Evolutionary conservation across 2,329 filamentous ascomycete genomes (phyloP).

Genomic region (Tolypocladium sp.): DNA sequence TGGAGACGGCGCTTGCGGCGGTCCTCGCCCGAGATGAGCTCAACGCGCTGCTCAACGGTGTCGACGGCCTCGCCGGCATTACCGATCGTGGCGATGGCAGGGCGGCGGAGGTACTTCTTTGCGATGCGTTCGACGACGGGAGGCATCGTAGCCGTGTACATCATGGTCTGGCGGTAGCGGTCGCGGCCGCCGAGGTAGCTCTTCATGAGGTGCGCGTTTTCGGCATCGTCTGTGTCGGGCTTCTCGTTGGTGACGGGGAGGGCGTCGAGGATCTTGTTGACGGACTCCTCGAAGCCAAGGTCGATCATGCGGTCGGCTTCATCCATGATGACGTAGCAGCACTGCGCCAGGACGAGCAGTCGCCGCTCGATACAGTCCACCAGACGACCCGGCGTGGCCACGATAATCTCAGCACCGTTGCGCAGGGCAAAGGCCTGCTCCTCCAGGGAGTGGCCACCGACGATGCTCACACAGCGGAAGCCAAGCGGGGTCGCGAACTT

Average conservation of each 20-base stretch:
- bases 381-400: conserved; percentile 94
- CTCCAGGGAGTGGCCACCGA: conserved; percentile 93
- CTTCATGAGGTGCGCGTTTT: conserved; percentile 79
- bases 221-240: conserved; percentile 85
- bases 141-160: conserved; percentile 99
- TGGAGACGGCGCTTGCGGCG: conserved; percentile 93
- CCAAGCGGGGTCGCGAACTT: conserved; percentile 88
- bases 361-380: conserved; percentile 95
- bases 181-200: conserved; percentile 65
- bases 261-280: conserved; percentile 95
- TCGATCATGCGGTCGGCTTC: conserved; percentile 99
- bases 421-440: conserved; percentile 86
- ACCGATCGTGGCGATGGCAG: conserved; percentile 89
- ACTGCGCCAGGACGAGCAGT: conserved; percentile 86
- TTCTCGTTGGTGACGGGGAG: conserved; percentile 91
- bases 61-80: conserved; percentile 94
- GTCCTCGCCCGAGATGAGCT: conserved; percentile 84
- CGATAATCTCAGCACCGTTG: conserved; percentile 93
- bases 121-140: conserved; percentile 86
- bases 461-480: conserved; percentile 91
- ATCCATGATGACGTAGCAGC: conserved; percentile 98
- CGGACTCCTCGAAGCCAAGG: conserved; percentile 91
- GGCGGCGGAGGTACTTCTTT: conserved; percentile 89
- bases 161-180: conserved; percentile 95
- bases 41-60: conserved; percentile 93